Evolutionary conservation across 2,329 filamentous ascomycete genomes (phyloP).

Genomic region (Colletotrichum sp.): DNA sequence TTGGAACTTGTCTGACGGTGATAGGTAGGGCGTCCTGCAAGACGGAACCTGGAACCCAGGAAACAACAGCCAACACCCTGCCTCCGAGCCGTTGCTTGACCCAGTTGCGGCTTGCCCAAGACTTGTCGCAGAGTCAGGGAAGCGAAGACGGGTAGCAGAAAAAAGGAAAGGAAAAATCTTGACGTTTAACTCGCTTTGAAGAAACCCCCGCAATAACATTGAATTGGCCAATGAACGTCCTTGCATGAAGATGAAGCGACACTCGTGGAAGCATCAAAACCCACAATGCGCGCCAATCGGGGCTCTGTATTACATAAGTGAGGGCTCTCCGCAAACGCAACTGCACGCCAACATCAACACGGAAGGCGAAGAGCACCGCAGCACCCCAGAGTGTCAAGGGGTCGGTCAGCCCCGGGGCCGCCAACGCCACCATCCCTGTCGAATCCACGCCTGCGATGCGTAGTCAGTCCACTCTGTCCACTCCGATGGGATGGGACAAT

Average conservation of each 20-base stretch:
- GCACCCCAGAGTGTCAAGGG: neutral
- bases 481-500: constrained; percentile 15
- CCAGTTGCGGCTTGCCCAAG: neutral
- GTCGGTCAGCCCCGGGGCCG: neutral
- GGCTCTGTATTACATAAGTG: constrained; percentile 4
- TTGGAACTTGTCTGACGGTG: neutral
- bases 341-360: neutral
- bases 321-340: neutral
- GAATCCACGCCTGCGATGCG: constrained; percentile 10
- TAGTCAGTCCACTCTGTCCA: constrained; percentile 16
- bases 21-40: neutral
- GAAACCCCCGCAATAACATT: neutral
- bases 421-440: constrained; percentile 2
- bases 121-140: neutral
- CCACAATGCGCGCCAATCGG: neutral
- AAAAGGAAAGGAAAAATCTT: neutral
- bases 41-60: neutral
- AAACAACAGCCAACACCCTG: neutral
- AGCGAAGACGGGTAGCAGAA: neutral
- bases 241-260: neutral
- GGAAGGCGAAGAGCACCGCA: neutral
- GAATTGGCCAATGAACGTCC: neutral
- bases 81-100: neutral
- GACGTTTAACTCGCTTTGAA: neutral
- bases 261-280: neutral